Evolutionary conservation across 2,329 filamentous ascomycete genomes (phyloP).

Genomic region (Pyrenophora seminiperda): DNA sequence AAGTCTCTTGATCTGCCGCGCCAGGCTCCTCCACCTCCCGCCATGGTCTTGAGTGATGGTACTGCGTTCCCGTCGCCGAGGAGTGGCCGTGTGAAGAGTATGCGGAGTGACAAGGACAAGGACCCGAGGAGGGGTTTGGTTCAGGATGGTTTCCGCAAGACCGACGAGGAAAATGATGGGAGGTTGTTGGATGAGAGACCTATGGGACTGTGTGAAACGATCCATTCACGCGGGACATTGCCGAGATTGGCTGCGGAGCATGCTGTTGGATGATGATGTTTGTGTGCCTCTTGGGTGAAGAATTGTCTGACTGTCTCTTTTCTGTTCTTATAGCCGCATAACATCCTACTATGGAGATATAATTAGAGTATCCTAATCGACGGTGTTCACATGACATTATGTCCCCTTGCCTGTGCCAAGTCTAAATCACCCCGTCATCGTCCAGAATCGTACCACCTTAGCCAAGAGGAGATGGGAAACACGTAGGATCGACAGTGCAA

Average conservation of each 20-base stretch:
- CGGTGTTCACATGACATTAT: too few species aligned
- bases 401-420: too few species aligned
- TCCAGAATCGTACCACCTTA: too few species aligned
- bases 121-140: constrained; percentile 18
- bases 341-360: not conserved
- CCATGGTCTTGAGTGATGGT: constrained; percentile 2
- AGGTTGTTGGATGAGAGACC: constrained; percentile 23
- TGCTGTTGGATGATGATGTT: constrained; percentile 9
- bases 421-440: too few species aligned
- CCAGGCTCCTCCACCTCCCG: constrained; percentile 10
- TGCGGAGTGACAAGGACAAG: not conserved
- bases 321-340: not conserved
- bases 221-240: constrained; percentile 20
- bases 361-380: too few species aligned
- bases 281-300: not conserved
- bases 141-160: constrained; percentile 16
- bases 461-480: too few species aligned
- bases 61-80: constrained; percentile 12
- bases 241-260: constrained; percentile 21
- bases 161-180: constrained; percentile 24
- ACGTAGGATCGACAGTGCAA: too few species aligned
- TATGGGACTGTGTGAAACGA: constrained; percentile 24
- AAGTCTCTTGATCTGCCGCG: constrained; percentile 16
- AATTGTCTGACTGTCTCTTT: not conserved
- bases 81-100: constrained; percentile 4